Base-by-base conservation (phyloP, 257 asterid species). In the Forsythia viridissima region DNA sequence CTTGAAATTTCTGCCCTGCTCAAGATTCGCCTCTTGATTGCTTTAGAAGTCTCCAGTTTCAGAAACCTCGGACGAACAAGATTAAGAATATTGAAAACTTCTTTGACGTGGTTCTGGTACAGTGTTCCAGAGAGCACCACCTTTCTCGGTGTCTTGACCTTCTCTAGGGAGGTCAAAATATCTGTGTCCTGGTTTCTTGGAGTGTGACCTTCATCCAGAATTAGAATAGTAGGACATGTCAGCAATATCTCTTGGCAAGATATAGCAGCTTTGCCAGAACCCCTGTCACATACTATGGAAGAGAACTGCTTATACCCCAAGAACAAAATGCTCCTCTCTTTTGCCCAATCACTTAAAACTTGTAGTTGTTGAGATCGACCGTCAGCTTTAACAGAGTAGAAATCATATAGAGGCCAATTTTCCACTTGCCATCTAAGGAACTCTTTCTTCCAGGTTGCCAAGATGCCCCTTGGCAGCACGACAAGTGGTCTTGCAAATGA, bases 61-160 rank as follows among this genome's bases (percentile, higher is more conserved):
- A 96, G 77, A 76, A 96, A 96, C 88, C 87, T 96, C 4, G 99
- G 99, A 40, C 97, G 97, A 48, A 96, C 99, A 34, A 96, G 99
- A 80, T 96, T 93, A 77, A 96, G 78, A 44, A 96, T 92, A 83
- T 92, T 93, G 85, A 93, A 96, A 40, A 96, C 98, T 81, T 96
- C 99, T 82, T 85, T 88, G n/a, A 96, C 99, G 8, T 96, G 98
- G 89, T 96, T 96, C 77, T 96, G 99, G 80, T 92, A 93, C 6
- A 96, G 87, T 0, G 99, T 96, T 63, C 98, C 99, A 15, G 98
- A 96, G 3, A 96, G 97, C 70, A 96, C 99, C 59, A 96, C 97
- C 82, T 96, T 93, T 77, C 97, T 84, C 65, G 91, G 76, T 30
- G 98, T 93, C 85, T 91, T 90, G 4, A 96, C 91, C 85, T 92